Evolutionary conservation across 805 yeast genomes (phyloP).

Genomic region (Lipomyces yamanashiensis): DNA sequence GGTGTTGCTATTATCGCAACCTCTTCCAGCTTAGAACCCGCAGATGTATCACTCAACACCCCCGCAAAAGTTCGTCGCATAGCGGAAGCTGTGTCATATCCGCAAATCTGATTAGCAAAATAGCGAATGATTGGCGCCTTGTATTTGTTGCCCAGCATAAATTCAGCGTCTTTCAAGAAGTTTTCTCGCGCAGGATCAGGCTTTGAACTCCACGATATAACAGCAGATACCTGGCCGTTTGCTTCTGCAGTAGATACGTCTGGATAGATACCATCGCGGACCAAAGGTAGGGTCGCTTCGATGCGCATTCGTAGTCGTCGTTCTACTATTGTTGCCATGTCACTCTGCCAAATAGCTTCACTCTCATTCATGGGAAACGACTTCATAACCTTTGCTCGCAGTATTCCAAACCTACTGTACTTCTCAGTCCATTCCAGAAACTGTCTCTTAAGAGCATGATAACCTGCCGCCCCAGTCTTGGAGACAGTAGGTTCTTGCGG

Average conservation of each 20-base stretch:
- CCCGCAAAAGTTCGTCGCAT: not conserved
- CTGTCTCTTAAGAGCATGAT: constrained; percentile 16
- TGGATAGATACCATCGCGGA: constrained; percentile 8
- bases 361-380: not conserved
- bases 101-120: constrained; percentile 13
- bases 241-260: constrained; percentile 4
- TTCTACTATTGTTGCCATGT: constrained; percentile 18
- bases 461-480: constrained; percentile 8
- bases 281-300: not conserved
- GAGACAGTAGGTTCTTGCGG: constrained; percentile 1
- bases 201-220: constrained; percentile 6
- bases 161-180: constrained; percentile 11
- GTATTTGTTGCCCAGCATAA: not conserved
- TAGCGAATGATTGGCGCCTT: constrained; percentile 2
- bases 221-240: constrained; percentile 5
- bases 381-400: not conserved
- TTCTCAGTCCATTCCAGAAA: constrained; percentile 1
- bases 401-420: not conserved
- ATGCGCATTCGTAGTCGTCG: constrained; percentile 16
- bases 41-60: not conserved
- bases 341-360: constrained; percentile 2
- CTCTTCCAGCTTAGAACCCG: not conserved
- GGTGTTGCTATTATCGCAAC: not conserved
- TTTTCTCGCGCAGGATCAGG: not conserved
- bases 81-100: constrained; percentile 6